Percentiles rank a stretch among this genome's conserved stretches.
Conservation (phyloP, 805 yeast genomes). For the Starmerella kuoi region DNA sequence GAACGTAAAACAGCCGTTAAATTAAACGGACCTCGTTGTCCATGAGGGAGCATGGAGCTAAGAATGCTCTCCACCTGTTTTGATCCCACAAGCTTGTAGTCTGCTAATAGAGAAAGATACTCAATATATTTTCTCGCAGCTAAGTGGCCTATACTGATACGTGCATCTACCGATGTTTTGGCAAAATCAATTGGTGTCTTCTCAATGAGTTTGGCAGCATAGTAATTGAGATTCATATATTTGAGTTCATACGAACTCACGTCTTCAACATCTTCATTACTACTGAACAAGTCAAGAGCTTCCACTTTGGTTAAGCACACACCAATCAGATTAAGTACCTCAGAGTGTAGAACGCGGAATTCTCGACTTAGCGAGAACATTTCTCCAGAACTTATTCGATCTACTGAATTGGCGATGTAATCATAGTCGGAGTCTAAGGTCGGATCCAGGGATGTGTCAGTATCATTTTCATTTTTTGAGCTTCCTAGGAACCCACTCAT, state of each 20-base stretch:
- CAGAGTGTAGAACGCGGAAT: constrained; percentile 9
- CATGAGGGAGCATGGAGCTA: constrained; percentile 12
- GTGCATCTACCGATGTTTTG: constrained; percentile 13
- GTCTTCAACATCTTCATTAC: constrained; percentile 61
- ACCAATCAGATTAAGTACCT: constrained; percentile 5
- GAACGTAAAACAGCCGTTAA: neutral
- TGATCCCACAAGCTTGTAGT: constrained; percentile 17
- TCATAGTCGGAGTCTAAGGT: neutral
- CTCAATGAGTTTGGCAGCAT: constrained; percentile 38
- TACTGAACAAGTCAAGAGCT: constrained; percentile 50
- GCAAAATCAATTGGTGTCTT: constrained; percentile 19
- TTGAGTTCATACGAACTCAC: constrained; percentile 50
- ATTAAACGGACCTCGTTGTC: constrained; percentile 12
- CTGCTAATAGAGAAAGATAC: constrained; percentile 21
- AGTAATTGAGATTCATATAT: constrained; percentile 47
- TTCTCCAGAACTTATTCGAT: constrained; percentile 9
- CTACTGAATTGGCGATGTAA: neutral
- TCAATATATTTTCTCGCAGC: constrained; percentile 21
- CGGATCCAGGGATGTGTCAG: too few relatives aligned
- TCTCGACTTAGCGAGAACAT: constrained; percentile 4
- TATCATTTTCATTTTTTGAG: too few relatives aligned
- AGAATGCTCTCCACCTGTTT: neutral
- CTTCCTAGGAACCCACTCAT: too few relatives aligned
- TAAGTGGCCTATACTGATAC: constrained; percentile 18
- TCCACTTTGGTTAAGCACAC: constrained; percentile 26